These are phyloP conservation scores for Macrophomina phaseolina DNA, from an alignment of 2,329 filamentous ascomycete species.

Conservation along the genomic window DNA sequence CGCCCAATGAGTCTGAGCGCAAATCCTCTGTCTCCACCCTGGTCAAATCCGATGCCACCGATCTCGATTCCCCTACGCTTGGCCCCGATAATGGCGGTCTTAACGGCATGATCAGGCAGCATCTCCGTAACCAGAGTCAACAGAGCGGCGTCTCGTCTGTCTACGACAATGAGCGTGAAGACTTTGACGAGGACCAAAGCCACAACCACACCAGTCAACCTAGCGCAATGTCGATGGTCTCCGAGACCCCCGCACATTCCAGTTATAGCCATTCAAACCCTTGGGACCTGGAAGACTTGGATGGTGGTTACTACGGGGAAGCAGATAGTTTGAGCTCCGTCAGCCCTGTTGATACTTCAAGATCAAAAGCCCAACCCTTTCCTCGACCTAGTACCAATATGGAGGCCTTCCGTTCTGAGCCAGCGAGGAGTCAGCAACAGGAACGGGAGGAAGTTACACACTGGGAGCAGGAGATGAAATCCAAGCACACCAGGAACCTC, in stretches of 20 bases:
- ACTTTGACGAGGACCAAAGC: slow-evolving; percentile 49
- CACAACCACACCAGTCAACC: slow-evolving; percentile 17
- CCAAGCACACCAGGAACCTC: slow-evolving; percentile 54
- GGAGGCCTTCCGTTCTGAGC: not conserved
- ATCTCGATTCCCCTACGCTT: slow-evolving; percentile 79
- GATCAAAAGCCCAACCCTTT: slow-evolving; percentile 29
- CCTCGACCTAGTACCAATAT: slow-evolving; percentile 3
- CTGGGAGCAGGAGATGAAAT: slow-evolving; percentile 58
- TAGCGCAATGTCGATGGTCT: slow-evolving; percentile 29
- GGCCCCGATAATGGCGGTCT: slow-evolving; percentile 70
- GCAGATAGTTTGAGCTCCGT: slow-evolving; percentile 43
- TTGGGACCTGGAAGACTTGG: slow-evolving; percentile 60
- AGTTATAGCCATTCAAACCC: slow-evolving; percentile 60
- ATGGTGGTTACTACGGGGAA: slow-evolving; percentile 46
- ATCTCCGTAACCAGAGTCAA: slow-evolving; percentile 70
- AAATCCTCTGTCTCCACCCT: slow-evolving; percentile 22
- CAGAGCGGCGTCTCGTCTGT: slow-evolving; percentile 80
- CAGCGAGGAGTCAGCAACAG: not conserved
- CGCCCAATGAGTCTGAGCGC: slow-evolving; percentile 14
- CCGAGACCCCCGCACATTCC: slow-evolving; percentile 53
- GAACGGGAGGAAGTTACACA: slow-evolving; percentile 1
- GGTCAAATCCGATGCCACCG: slow-evolving; percentile 33
- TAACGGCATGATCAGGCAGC: slow-evolving; percentile 81
- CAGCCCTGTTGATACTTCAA: slow-evolving; percentile 41
- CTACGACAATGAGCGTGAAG: slow-evolving; percentile 50